Base-by-base conservation (phyloP, 257 asterid species). In the Cynanchum wilfordii region DNA sequence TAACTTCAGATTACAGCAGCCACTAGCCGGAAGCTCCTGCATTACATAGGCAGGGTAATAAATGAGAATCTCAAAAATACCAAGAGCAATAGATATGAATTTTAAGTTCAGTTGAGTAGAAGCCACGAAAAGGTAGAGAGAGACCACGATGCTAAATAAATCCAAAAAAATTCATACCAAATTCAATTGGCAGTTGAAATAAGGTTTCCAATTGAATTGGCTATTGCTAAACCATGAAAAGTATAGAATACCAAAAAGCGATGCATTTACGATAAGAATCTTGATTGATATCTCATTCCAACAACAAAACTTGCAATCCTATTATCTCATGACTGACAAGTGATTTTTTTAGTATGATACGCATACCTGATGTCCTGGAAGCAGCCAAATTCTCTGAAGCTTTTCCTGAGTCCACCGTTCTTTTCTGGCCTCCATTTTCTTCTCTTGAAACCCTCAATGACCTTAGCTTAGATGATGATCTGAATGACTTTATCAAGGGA, bases 391-490 rank as follows among this genome's bases (percentile, higher is more conserved):
- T 84, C 66, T 77, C 90, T 8, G 84, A 74, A 77, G 83, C 85
- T 73, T 65, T 79, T n/a, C 80, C 78, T 75, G 87, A 79, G 27
- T 82, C 83, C 72, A 76, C 84, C 38, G 86, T 71, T 69, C 51
- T 86, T 30, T 81, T 47, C 70, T 69, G 85, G 73, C 77, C 74
- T 73, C 79, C 75, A 27, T 75, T 79, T 73, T 73, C 85, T 72
- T 83, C 90, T 83, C 80, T 85, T 13, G 98, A 79, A 69, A 84
- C 62, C 84, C 74, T 86, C 74, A 89, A 73, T 40, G 95, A 85
- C 87, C 89, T 84, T 10, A 93, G 89, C 83, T 90, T 92, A 66
- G 98, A 76, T 24, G 95, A 84, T 60, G 92, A 81, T 81, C 81
- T 84, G 29, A 89, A 42, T 57, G 98, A 84, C 73, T 78, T 86